Percentiles rank a stretch among this genome's conserved stretches.
Evolutionary conservation across 768 basidiomycete species (phyloP).

Genomic region (Leccinum subtestaceum): DNA sequence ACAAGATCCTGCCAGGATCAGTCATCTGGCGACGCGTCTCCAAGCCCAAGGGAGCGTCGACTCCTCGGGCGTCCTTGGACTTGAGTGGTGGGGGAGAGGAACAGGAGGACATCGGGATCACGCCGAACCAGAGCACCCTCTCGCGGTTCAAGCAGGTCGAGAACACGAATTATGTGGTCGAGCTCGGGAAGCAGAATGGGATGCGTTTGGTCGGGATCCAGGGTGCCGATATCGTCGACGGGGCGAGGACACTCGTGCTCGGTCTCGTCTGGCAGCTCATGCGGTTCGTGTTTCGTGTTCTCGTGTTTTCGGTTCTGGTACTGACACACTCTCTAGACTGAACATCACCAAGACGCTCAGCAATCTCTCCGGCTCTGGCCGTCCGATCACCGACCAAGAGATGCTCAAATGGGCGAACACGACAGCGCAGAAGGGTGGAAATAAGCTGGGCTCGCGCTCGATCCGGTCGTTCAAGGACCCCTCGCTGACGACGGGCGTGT

Average conservation of each 20-base stretch:
- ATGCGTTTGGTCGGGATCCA: conserved; percentile 98
- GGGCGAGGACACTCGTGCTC: conserved; percentile 86
- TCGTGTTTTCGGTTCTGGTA: background rate
- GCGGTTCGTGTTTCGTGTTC: conserved; percentile 49
- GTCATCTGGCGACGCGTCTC: conserved; percentile 97
- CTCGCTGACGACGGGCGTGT: conserved; percentile 80
- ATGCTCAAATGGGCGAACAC: conserved; percentile 97
- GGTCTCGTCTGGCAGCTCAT: conserved; percentile 98
- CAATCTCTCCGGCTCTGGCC: conserved; percentile 64
- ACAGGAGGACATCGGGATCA: conserved; percentile 77
- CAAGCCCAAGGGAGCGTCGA: conserved; percentile 62
- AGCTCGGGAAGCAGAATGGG: conserved; percentile 87
- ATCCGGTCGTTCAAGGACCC: conserved; percentile 97
- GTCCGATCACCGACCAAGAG: conserved; percentile 86
- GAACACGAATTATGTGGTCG: conserved; percentile 95
- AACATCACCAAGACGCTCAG: conserved; percentile 90
- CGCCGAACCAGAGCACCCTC: conserved; percentile 78
- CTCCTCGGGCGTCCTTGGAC: conserved; percentile 35
- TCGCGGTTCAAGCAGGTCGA: conserved; percentile 98
- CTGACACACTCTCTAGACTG: conserved; percentile 42
- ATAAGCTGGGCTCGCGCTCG: conserved; percentile 50
- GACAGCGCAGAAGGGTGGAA: conserved; percentile 63
- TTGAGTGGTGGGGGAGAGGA: conserved; percentile 48
- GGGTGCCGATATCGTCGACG: conserved; percentile 96
- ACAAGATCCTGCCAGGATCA: conserved; percentile 88